These are phyloP conservation scores for Pyropia yezoensis DNA, from an alignment of 23 red algal species.

Conservation along the genomic window DNA sequence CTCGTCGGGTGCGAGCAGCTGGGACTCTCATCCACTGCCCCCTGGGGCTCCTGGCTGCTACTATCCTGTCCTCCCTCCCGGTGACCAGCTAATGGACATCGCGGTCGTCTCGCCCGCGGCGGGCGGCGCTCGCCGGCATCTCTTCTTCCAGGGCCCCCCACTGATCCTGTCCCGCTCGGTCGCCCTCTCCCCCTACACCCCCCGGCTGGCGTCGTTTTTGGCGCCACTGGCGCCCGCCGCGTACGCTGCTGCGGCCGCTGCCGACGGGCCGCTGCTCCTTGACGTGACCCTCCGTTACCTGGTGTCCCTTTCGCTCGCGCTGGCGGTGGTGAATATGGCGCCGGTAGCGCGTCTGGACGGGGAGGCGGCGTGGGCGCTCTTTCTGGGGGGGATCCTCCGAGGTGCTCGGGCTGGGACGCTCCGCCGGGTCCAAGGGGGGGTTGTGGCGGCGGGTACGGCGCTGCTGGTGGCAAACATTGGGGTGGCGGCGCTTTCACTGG, in stretches of 20 bases:
- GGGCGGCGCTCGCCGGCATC: background rate
- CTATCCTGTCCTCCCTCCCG: constrained; percentile 3
- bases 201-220: constrained; percentile 17
- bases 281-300: constrained; percentile 23
- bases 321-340: constrained; percentile 57
- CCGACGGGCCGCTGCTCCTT: constrained; percentile 16
- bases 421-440: background rate
- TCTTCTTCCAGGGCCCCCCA: constrained; percentile 38
- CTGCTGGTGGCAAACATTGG: constrained; percentile 19
- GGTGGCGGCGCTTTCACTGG: constrained; percentile 11
- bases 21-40: background rate
- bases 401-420: background rate
- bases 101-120: background rate
- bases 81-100: constrained; percentile 28
- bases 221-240: background rate
- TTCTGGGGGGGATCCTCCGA: constrained; percentile 4
- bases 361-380: constrained; percentile 10
- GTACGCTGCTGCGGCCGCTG: background rate
- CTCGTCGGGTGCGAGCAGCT: background rate
- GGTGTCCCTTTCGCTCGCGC: constrained; percentile 21
- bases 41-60: background rate
- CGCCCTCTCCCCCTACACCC: constrained; percentile 26
- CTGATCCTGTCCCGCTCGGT: constrained; percentile 18
- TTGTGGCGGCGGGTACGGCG: constrained; percentile 12
- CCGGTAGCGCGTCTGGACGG: constrained; percentile 56